Evolutionary conservation across 1,284 basidiomycete species (phyloP).

Genomic region (Polyporus tsugae): DNA sequence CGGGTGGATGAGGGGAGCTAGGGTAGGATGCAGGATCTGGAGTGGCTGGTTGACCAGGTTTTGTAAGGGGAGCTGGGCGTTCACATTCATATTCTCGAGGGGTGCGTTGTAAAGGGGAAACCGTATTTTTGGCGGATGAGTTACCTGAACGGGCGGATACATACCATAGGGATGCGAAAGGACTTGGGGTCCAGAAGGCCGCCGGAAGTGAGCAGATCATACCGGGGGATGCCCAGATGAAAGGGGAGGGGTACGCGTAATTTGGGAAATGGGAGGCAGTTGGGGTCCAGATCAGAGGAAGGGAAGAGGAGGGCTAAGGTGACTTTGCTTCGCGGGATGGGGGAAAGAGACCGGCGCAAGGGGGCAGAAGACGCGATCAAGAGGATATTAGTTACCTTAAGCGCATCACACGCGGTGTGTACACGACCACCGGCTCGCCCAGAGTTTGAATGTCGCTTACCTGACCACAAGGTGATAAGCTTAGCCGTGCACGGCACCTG

Average conservation of each 20-base stretch:
- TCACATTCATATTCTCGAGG: constrained; percentile 8
- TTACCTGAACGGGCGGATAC: constrained; percentile 15
- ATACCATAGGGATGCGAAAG: constrained; percentile 7
- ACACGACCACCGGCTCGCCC: constrained; percentile 3
- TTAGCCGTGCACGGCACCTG: constrained; percentile 8
- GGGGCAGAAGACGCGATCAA: constrained; percentile 9
- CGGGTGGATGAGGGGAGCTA: constrained; percentile 15
- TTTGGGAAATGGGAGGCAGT: constrained; percentile 19
- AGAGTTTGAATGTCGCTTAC: constrained; percentile 4
- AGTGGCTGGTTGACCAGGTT: constrained; percentile 1
- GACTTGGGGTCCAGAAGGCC: constrained; percentile 24
- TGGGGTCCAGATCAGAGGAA: constrained; percentile 27
- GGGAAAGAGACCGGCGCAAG: constrained; percentile 22
- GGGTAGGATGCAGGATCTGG: constrained; percentile 8
- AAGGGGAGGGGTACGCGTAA: constrained; percentile 21
- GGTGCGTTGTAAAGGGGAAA: constrained; percentile 27
- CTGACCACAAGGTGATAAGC: background rate
- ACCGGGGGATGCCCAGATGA: background rate
- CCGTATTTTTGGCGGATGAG: constrained; percentile 19
- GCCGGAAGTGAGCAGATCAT: constrained; percentile 23
- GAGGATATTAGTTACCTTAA: constrained; percentile 1
- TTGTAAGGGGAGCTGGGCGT: constrained; percentile 4
- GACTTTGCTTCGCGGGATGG: constrained; percentile 28
- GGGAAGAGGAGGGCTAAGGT: constrained; percentile 9
- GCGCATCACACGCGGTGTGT: background rate